Percentiles rank a stretch among this genome's conserved stretches.
These are phyloP conservation scores for Pleurotus ostreatus DNA, from an alignment of 768 basidiomycete species.

Conservation along the genomic window DNA sequence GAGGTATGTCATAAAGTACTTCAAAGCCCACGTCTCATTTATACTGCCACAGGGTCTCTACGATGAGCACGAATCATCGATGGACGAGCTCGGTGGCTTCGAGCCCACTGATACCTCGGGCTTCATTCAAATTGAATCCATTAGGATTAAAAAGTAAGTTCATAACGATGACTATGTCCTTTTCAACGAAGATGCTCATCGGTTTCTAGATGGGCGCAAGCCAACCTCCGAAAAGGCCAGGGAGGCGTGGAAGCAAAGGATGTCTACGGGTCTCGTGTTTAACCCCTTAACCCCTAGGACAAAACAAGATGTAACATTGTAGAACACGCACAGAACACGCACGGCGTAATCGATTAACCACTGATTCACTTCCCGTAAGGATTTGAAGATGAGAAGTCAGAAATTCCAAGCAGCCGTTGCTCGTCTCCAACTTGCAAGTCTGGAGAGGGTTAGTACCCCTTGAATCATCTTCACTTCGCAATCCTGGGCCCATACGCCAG, in stretches of 20 bases:
- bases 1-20: conserved; percentile 45
- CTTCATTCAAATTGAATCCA: conserved; percentile 96
- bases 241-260: conserved; percentile 73
- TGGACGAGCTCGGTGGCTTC: conserved; percentile 99
- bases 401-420: too few species aligned
- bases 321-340: too few species aligned
- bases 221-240: conserved; percentile 82
- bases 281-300: conserved; percentile 9
- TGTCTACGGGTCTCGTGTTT: conserved; percentile 69
- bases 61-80: conserved; percentile 91
- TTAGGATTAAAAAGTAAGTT: conserved; percentile 93
- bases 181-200: conserved; percentile 8
- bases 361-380: too few species aligned
- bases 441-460: too few species aligned
- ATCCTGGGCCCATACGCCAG: too few species aligned
- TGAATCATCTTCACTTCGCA: too few species aligned
- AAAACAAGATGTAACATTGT: neutral
- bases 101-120: conserved; percentile 94
- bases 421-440: too few species aligned
- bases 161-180: neutral
- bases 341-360: too few species aligned
- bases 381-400: too few species aligned
- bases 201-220: conserved; percentile 72
- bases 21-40: neutral
- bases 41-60: conserved; percentile 67